Evolutionary conservation across 495 filamentous ascomycete species (phyloP).

Genomic region (Aeminium ludgeri): DNA sequence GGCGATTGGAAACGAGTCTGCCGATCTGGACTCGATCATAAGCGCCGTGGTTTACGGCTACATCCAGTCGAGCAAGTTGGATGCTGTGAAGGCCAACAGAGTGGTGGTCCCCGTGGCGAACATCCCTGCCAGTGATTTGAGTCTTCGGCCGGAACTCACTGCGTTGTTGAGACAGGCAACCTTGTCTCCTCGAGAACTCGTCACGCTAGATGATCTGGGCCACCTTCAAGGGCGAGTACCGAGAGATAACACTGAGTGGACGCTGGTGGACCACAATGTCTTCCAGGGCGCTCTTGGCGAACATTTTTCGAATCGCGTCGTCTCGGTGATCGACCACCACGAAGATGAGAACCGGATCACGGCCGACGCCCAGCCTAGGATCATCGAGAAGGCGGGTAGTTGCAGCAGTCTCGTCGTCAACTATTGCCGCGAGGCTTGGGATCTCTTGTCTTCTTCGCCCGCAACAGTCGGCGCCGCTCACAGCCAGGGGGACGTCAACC

Average conservation of each 20-base stretch:
- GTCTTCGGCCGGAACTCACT: conserved; percentile 63
- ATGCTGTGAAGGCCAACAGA: conserved; percentile 27
- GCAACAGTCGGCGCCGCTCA: conserved; percentile 21
- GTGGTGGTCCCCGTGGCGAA: conserved; percentile 72
- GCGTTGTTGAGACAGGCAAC: conserved; percentile 29
- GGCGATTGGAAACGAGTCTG: conserved; percentile 60
- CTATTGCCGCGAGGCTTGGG: conserved; percentile 43
- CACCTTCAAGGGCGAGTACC: conserved; percentile 19
- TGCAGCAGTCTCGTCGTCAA: conserved; percentile 64
- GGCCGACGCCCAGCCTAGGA: conserved; percentile 32
- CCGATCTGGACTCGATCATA: conserved; percentile 87
- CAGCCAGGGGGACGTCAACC: conserved; percentile 14
- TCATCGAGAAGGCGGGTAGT: conserved; percentile 53
- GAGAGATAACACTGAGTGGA: conserved; percentile 30
- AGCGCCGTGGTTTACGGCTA: conserved; percentile 75
- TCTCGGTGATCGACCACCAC: conserved; percentile 88
- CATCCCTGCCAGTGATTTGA: conserved; percentile 42
- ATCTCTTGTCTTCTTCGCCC: conserved; percentile 21
- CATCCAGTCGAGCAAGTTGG: conserved; percentile 41
- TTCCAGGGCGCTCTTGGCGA: conserved; percentile 38
- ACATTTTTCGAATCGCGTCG: conserved; percentile 30
- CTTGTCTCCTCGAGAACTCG: conserved; percentile 24
- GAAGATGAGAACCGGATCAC: conserved; percentile 57
- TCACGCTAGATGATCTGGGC: conserved; percentile 26
- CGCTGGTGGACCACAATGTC: conserved; percentile 84